phyloP scores from a whole-genome alignment of 768 basidiomycete species.

The Agaricus subrufescens region DNA sequence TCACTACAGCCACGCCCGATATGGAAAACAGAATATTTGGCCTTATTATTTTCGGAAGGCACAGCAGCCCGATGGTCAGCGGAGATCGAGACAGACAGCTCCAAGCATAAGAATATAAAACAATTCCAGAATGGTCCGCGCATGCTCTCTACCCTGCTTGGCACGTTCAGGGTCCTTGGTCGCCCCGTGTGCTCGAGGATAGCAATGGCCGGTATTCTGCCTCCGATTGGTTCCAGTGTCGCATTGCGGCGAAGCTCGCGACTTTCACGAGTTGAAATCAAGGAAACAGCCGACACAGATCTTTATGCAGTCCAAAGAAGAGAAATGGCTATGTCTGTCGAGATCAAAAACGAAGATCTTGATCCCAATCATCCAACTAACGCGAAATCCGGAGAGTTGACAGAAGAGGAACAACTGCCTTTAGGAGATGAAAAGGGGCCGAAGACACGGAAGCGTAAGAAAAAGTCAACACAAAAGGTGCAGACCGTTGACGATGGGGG shows the following conservation, averaged over 20 bases:
- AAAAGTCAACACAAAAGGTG: background rate
- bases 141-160: constrained; percentile 1
- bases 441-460: constrained; percentile 1
- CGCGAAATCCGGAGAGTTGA: background rate
- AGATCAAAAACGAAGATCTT: background rate
- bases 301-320: background rate
- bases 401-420: background rate
- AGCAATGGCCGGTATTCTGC: background rate
- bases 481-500: constrained; percentile 8
- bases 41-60: background rate
- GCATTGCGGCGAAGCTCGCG: constrained; percentile 6
- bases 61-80: constrained; percentile 2
- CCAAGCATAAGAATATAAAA: background rate
- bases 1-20: background rate
- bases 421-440: constrained; percentile 5
- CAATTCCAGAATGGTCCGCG: background rate
- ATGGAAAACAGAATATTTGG: background rate
- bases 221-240: background rate
- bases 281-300: background rate
- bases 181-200: background rate
- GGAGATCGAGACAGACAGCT: constrained; percentile 1
- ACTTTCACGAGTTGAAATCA: background rate
- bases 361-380: background rate
- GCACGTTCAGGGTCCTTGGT: background rate
- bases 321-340: background rate